Conservation (phyloP, 192 early-diverging fungal species). For the Coemansia sp. region DNA sequence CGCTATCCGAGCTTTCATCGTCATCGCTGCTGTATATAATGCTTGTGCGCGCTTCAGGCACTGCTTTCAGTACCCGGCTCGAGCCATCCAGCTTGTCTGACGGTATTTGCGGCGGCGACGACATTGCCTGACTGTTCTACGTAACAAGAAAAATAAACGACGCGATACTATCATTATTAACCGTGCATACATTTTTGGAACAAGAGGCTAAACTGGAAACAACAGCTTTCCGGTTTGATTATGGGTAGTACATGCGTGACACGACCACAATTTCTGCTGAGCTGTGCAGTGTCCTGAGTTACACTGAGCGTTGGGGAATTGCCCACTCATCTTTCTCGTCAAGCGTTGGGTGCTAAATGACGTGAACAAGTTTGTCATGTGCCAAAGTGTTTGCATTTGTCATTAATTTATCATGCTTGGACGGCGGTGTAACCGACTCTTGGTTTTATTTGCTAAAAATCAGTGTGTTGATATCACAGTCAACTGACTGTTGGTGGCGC, state of each 20-base stretch:
- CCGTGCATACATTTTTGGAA: neutral
- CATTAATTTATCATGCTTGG: too few species aligned
- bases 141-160: conserved; percentile 1
- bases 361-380: too few species aligned
- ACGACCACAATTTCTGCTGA: neutral
- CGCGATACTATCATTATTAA: neutral
- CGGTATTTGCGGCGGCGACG: neutral
- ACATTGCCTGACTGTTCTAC: neutral
- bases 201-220: neutral
- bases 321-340: too few species aligned
- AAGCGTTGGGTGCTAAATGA: too few species aligned
- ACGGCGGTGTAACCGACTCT: too few species aligned
- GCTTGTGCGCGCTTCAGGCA: neutral
- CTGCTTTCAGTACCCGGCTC: neutral
- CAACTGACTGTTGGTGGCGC: too few species aligned
- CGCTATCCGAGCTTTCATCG: neutral
- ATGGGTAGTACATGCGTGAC: neutral
- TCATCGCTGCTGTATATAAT: neutral
- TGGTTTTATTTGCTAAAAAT: too few species aligned
- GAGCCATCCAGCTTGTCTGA: neutral
- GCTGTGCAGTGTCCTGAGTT: neutral
- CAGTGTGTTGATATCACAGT: too few species aligned
- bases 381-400: too few species aligned
- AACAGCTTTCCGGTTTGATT: neutral
- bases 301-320: too few species aligned